phyloP scores from a whole-genome alignment of 2,329 filamentous ascomycete genomes.

The Pyrenochaeta sp. region DNA sequence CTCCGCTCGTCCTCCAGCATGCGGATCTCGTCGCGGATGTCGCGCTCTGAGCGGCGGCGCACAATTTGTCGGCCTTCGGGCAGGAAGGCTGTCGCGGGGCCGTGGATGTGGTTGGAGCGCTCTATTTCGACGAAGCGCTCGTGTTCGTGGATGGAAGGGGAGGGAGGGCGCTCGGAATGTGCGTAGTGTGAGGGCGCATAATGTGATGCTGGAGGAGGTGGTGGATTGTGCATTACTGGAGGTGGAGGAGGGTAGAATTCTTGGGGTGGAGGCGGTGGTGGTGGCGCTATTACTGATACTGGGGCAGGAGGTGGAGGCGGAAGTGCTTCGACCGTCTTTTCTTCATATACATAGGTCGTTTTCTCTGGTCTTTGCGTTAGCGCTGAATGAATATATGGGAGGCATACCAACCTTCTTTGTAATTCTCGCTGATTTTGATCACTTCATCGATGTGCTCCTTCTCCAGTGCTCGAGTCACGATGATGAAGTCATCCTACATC shows the following conservation, averaged over 20 bases:
- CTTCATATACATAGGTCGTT: conserved; percentile 47
- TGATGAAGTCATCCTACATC: conserved; percentile 75
- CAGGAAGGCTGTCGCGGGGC: conserved; percentile 58
- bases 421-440: conserved; percentile 81
- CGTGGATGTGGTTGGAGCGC: conserved; percentile 56
- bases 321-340: conserved; percentile 22
- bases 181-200: conserved; percentile 36
- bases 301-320: conserved; percentile 22
- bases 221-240: conserved; percentile 23
- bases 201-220: conserved; percentile 30
- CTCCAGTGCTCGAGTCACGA: conserved; percentile 83
- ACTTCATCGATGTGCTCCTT: conserved; percentile 93
- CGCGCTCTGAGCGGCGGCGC: conserved; percentile 58
- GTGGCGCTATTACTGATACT: conserved; percentile 7
- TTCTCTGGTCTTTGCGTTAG: conserved; percentile 36
- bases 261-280: conserved; percentile 15
- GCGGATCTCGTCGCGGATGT: conserved; percentile 76
- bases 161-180: conserved; percentile 41
- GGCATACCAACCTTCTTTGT: conserved; percentile 58
- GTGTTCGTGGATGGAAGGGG: conserved; percentile 42
- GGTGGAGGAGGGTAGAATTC: conserved; percentile 14
- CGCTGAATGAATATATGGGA: not conserved
- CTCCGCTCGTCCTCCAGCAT: conserved; percentile 72
- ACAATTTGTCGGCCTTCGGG: conserved; percentile 47
- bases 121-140: conserved; percentile 52